Evolutionary conservation across 1,284 basidiomycete species (phyloP), one percentile per base, ranked within the genome.

Genomic region (Ustilago crameri): DNA sequence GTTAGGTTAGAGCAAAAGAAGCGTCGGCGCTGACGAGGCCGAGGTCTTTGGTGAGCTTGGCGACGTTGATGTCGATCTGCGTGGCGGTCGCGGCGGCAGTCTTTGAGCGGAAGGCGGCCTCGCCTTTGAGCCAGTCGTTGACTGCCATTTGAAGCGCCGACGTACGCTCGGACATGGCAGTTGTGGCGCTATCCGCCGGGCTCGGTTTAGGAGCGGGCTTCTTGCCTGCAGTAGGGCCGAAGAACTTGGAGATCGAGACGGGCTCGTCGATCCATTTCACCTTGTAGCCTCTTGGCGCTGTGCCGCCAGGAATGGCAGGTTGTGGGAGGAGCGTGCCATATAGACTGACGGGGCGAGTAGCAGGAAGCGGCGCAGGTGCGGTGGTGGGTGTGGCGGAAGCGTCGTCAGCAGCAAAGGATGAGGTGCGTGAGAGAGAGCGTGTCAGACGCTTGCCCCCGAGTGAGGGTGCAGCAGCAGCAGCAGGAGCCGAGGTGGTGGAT

Each of bases 241-340:
- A 78, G 58, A 74, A 76, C 10, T 59, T 74, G 7, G 67, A 68
- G 44, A 75, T 75, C 18, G 69, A 45, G 0, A 62, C 60, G 22
- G 70, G 74, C 22, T 78, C 66, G 54, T 78, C 74, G 55, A 61
- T 71, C 75, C 75, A 78, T 43, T 60, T 66, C 46, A 76, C 65
- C 24, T 61, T 68, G 49, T 71, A 74, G 14, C 54, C 64, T 22
- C 67, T 45, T 1, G 54, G 46, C 2, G 49, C 54, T 27, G 57
- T 57, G 15, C 47, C 56, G 8, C 53, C 57, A 3, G 40, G 35
- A 2, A 52, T 14, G 3, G 37, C 12, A 9, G 59, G 45, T 34
- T 58, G 46, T 0, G 72, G 72, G 1, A 70, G 42, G 1, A 41
- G 27, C 0, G 71, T 69, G 23, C 71, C 71, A 35, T 58, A 74